phyloP scores from a whole-genome alignment of 1,139 yeast genomes.

The Sugiyamaella sp. region DNA sequence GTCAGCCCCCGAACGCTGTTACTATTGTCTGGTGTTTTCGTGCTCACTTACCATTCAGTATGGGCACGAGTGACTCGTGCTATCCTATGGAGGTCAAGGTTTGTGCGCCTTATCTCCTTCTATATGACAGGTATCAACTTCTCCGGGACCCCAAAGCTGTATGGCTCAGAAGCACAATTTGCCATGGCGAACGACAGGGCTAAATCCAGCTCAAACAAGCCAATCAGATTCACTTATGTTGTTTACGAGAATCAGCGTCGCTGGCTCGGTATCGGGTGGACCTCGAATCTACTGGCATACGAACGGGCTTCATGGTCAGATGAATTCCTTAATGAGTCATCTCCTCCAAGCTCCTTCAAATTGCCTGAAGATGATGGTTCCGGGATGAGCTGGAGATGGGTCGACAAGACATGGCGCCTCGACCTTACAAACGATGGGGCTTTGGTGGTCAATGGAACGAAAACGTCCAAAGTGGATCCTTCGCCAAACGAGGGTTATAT shows the following conservation, averaged over 20 bases:
- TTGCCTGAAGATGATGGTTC: conserved; percentile 74
- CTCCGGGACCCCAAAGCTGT: conserved; percentile 49
- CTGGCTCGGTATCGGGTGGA: conserved; percentile 99
- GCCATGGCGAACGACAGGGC: conserved; percentile 24
- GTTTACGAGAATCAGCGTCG: conserved; percentile 95
- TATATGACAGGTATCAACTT: conserved; percentile 88
- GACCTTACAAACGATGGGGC: conserved; percentile 91
- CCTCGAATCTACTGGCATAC: conserved; percentile 83
- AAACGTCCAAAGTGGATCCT: conserved; percentile 74
- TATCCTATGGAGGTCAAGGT: conserved; percentile 78
- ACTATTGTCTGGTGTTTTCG: conserved; percentile 59
- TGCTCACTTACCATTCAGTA: conserved; percentile 82
- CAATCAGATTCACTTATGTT: conserved; percentile 87
- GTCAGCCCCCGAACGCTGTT: conserved; percentile 73
- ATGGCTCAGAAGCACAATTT: conserved; percentile 31
- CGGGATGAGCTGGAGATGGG: conserved; percentile 92
- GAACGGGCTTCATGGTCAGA: conserved; percentile 98
- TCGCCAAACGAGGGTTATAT: conserved; percentile 80
- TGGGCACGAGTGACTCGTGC: conserved; percentile 81
- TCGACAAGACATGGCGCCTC: conserved; percentile 86
- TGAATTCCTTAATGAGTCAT: conserved; percentile 85
- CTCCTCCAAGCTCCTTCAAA: conserved; percentile 73
- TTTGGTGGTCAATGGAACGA: conserved; percentile 65
- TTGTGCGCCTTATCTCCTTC: conserved; percentile 69
- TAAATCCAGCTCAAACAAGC: conserved; percentile 50